These are phyloP conservation scores for Lithocarpus polystachyus DNA, from an alignment of 306 rosid genomes.

Conservation along the genomic window DNA sequence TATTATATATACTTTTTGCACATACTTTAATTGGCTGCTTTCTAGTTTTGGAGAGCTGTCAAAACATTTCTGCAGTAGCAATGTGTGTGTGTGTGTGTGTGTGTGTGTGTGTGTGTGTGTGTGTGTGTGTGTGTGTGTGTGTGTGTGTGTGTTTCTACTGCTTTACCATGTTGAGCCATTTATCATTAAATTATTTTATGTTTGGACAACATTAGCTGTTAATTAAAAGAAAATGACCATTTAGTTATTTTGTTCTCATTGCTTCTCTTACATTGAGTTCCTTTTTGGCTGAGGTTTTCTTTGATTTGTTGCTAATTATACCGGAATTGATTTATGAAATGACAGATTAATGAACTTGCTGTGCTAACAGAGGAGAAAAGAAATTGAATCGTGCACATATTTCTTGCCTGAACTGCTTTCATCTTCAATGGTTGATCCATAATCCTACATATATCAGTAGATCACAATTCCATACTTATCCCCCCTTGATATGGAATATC, in stretches of 20 bases:
- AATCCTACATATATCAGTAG: neutral
- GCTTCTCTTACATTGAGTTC: neutral
- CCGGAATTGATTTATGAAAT: conserved; percentile 19
- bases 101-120: no score
- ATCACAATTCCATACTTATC: conserved; percentile 1
- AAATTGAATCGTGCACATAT: conserved; percentile 51
- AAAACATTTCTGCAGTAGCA: no score
- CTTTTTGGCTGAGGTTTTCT: neutral
- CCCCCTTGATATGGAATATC: neutral
- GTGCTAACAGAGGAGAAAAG: conserved; percentile 54
- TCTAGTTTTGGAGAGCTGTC: no score
- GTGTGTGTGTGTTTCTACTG: neutral
- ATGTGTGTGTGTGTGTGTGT: no score
- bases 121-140: no score
- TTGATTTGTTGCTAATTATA: neutral
- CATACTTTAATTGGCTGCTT: no score
- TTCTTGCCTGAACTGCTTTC: conserved; percentile 57
- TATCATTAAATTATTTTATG: neutral
- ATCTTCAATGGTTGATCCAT: conserved; percentile 55
- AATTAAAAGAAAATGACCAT: neutral
- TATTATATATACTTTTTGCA: no score
- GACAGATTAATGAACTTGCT: conserved; percentile 79
- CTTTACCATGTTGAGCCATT: neutral
- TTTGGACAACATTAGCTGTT: neutral
- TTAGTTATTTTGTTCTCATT: neutral